A percentile compares a stretch with the other conserved stretches of the same genome.
These are phyloP conservation scores for Hymenoscyphus repandus DNA, from an alignment of 2,329 filamentous ascomycete species.

Conservation along the genomic window DNA sequence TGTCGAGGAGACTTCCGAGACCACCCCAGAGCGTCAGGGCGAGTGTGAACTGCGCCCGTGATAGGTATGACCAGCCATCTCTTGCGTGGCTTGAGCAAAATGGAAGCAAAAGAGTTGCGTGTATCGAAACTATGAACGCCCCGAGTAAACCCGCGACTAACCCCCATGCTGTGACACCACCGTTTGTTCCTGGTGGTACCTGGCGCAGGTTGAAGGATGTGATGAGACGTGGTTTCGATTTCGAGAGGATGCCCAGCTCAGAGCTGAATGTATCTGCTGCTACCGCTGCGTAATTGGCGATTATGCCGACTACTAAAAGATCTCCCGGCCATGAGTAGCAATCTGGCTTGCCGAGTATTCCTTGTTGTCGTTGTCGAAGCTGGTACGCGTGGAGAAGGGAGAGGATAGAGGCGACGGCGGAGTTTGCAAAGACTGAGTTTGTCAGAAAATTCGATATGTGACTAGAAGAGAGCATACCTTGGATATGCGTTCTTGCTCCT, in stretches of 20 bases:
- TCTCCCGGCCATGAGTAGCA: constrained; percentile 60
- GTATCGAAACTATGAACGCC: constrained; percentile 59
- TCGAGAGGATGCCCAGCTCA: constrained; percentile 87
- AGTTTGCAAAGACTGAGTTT: constrained; percentile 72
- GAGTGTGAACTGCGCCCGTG: constrained; percentile 42
- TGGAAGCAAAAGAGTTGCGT: constrained; percentile 62
- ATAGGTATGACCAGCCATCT: constrained; percentile 48
- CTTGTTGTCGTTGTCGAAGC: constrained; percentile 42
- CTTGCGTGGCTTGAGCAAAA: constrained; percentile 45
- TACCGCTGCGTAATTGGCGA: constrained; percentile 84
- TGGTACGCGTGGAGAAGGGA: constrained; percentile 56
- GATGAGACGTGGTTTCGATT: constrained; percentile 72
- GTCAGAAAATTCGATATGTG: constrained; percentile 9
- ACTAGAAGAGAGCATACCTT: constrained; percentile 45
- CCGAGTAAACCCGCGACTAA: constrained; percentile 69
- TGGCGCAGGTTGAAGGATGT: constrained; percentile 70
- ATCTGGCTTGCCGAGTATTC: constrained; percentile 11
- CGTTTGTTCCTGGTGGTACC: constrained; percentile 89
- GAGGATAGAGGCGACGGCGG: constrained; percentile 66
- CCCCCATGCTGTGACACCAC: constrained; percentile 75
- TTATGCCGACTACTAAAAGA: constrained; percentile 58
- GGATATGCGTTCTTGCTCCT: constrained; percentile 75
- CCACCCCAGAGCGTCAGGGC: constrained; percentile 67
- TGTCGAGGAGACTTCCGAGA: constrained; percentile 80
- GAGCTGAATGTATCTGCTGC: constrained; percentile 92